Evolutionary conservation across 2,329 filamentous ascomycete genomes (phyloP).

Genomic region (Fusarium lateritium): DNA sequence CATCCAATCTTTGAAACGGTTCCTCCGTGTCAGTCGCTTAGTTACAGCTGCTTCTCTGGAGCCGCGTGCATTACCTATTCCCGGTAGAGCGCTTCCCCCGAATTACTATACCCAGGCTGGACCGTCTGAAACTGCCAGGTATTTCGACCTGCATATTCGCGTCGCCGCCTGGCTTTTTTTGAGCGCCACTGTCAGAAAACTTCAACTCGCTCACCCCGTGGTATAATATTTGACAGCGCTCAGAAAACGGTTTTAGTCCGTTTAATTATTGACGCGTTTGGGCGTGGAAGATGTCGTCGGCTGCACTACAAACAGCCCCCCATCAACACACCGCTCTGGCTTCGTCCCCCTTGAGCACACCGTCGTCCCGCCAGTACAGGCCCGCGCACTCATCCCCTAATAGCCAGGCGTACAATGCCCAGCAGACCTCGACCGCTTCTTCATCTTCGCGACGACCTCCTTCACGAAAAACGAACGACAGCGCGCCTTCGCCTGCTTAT

Average conservation of each 20-base stretch:
- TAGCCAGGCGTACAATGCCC: constrained; percentile 71
- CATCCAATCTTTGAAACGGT: constrained; percentile 33
- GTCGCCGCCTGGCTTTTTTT: constrained; percentile 43
- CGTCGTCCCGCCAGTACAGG: constrained; percentile 67
- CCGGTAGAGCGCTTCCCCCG: constrained; percentile 43
- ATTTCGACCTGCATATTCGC: constrained; percentile 50
- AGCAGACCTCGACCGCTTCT: constrained; percentile 63
- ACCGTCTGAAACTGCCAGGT: constrained; percentile 50
- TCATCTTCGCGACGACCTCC: constrained; percentile 67
- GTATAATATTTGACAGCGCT: constrained; percentile 19
- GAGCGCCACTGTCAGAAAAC: constrained; percentile 37
- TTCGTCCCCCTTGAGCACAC: constrained; percentile 64
- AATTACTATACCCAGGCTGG: constrained; percentile 18
- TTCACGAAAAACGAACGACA: constrained; percentile 68
- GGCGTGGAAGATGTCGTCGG: constrained; percentile 62
- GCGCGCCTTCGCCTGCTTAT: constrained; percentile 56
- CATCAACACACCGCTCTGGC: constrained; percentile 68
- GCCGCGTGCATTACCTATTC: constrained; percentile 41
- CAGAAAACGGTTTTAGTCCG: constrained; percentile 18
- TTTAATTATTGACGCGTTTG: constrained; percentile 45
- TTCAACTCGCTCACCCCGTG: constrained; percentile 28
- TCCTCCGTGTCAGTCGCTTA: constrained; percentile 35
- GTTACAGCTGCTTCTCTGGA: constrained; percentile 28
- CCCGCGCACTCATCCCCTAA: constrained; percentile 66
- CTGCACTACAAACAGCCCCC: constrained; percentile 73